phyloP scores from a whole-genome alignment of 306 rosid species.

The Betula pendula region DNA sequence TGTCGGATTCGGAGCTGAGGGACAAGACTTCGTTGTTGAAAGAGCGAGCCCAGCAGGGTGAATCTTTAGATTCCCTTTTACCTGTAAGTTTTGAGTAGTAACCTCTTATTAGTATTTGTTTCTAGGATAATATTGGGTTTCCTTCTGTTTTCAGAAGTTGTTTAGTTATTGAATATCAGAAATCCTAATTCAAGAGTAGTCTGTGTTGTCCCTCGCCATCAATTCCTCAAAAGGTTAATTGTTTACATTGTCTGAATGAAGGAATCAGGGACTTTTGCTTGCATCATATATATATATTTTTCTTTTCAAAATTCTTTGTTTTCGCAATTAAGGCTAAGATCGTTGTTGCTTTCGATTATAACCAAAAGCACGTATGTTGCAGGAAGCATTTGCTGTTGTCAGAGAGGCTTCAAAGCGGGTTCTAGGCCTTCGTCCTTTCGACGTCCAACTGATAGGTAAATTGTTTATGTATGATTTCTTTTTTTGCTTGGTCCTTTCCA shows the following conservation, averaged over 20 bases:
- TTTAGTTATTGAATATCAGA: not conserved
- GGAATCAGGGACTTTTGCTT: not conserved
- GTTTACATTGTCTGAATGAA: not conserved
- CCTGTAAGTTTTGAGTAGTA: slow-evolving; percentile 45
- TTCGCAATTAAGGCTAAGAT: not conserved
- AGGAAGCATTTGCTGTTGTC: slow-evolving; percentile 96
- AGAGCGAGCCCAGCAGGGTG: slow-evolving; percentile 70
- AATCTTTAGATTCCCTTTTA: slow-evolving; percentile 80
- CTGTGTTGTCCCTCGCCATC: not conserved
- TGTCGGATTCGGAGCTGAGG: slow-evolving; percentile 83
- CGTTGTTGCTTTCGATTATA: slow-evolving; percentile 10
- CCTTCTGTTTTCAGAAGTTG: not conserved
- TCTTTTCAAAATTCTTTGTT: not conserved
- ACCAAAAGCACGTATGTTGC: slow-evolving; percentile 17
- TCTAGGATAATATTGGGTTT: not conserved
- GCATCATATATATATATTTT: not conserved
- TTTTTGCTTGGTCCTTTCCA: not conserved
- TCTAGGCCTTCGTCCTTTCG: slow-evolving; percentile 94
- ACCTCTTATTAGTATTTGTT: not conserved
- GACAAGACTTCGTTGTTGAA: slow-evolving; percentile 58
- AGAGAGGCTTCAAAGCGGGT: slow-evolving; percentile 95
- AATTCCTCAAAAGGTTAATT: not conserved
- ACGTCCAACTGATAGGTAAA: slow-evolving; percentile 84
- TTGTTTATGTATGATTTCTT: not conserved
- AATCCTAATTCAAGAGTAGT: not conserved